Conservation (phyloP, 176 grass and related monocot genomes). For the Triticum dicoccoides region DNA sequence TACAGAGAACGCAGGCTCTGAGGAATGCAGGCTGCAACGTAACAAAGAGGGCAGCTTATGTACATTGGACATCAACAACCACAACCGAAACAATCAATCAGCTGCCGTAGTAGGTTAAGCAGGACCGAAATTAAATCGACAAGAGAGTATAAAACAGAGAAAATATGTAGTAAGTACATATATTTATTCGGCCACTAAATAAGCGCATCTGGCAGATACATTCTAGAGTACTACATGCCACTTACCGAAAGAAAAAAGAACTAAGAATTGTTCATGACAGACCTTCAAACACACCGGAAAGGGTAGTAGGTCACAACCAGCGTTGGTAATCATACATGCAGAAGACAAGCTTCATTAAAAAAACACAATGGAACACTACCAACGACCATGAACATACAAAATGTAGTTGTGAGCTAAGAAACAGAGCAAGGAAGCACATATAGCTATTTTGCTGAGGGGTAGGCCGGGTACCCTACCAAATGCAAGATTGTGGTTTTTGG, state of each 20-base stretch:
- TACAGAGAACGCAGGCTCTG: not conserved
- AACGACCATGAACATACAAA: not conserved
- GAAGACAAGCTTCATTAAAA: not conserved
- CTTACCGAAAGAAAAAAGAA: too few relatives aligned
- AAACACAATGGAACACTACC: not conserved
- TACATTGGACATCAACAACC: not conserved
- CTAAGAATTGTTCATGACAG: not conserved
- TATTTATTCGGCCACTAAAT: not conserved
- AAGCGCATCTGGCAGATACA: not conserved
- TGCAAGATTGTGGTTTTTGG: not conserved
- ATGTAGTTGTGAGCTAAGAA: not conserved
- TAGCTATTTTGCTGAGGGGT: not conserved
- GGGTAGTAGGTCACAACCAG: not conserved
- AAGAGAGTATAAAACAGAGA: not conserved
- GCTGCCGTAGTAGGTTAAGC: slow-evolving; percentile 20
- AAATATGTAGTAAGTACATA: not conserved
- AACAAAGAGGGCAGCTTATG: too few relatives aligned
- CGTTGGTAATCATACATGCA: not conserved
- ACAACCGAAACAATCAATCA: slow-evolving; percentile 17
- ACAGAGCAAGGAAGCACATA: not conserved
- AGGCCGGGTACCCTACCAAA: not conserved
- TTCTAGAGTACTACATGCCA: not conserved
- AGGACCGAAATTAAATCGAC: not conserved
- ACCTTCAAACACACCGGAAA: slow-evolving; percentile 13
- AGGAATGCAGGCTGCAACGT: too few relatives aligned